phyloP scores from a whole-genome alignment of 345 rosid genomes.

The Atalantia buxifolia region DNA sequence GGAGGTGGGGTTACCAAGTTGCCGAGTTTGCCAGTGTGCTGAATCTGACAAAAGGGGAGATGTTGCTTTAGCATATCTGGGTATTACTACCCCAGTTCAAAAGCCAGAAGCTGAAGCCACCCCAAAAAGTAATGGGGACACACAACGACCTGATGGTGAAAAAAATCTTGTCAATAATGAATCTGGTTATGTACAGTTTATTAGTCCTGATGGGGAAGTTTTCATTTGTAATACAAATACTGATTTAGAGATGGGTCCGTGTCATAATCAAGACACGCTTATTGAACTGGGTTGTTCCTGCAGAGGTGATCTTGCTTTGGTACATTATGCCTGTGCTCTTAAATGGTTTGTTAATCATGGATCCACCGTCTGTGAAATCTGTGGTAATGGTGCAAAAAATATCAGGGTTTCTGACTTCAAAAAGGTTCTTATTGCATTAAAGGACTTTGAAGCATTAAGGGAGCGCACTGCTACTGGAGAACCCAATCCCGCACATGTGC shows the following conservation, averaged over 20 bases:
- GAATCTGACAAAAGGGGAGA: conserved; percentile 92
- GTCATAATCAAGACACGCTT: conserved; percentile 42
- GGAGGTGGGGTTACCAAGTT: conserved; percentile 60
- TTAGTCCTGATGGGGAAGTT: conserved; percentile 79
- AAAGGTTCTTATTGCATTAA: conserved; percentile 64
- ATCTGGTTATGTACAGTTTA: conserved; percentile 54
- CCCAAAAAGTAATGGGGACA: conserved; percentile 36
- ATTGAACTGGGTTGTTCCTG: conserved; percentile 94
- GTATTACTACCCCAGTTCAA: conserved; percentile 51
- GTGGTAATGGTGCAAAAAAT: conserved; percentile 67
- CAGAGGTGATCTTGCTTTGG: conserved; percentile 84
- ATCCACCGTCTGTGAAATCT: conserved; percentile 88
- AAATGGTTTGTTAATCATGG: conserved; percentile 98
- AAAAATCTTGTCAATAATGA: conserved; percentile 33
- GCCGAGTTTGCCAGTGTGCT: conserved; percentile 95
- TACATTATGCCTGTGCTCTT: conserved; percentile 91
- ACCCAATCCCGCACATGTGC: conserved; percentile 46
- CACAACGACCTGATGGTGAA: conserved; percentile 18
- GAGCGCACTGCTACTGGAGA: conserved; percentile 71
- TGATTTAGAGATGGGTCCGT: conserved; percentile 76
- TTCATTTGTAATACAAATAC: conserved; percentile 52
- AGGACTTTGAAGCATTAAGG: conserved; percentile 69
- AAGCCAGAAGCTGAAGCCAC: conserved; percentile 18
- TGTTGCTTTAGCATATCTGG: conserved; percentile 66
- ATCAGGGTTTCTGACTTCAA: conserved; percentile 54